Evolutionary conservation across 1,284 basidiomycete genomes (phyloP), one percentile per base, ranked within the genome.

Genomic region (Tausonia pullulans): DNA sequence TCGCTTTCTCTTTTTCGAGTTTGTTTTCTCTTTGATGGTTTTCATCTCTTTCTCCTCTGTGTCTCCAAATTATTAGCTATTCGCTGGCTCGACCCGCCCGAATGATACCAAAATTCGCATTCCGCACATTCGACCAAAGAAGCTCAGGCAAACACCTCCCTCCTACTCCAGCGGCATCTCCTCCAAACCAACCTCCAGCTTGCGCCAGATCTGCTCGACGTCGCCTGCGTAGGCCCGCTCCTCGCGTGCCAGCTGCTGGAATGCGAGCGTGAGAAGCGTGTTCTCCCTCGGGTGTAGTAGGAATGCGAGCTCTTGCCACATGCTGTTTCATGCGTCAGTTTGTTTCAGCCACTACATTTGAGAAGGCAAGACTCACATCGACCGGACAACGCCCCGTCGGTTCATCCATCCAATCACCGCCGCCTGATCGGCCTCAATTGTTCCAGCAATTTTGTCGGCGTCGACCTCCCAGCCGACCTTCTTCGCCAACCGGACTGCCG

Each of bases 241-340:
- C 65, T 88, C 87, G 56, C 80, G 78, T 2, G 84, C 84, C 74
- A 90, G 88, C 0, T 78, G 77, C 71, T 88, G 84, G 67, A 86
- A 84, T 1, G 86, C 78, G 63, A 86, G 79, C 0, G 87, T 87
- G n/a, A 91, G 75, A 46, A 92, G 80, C 0, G 87, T 81, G 68
- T 90, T 89, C 77, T 94, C 90, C 53, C 87, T 79, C 71, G 92
- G 91, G 74, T 94, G 90, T 60, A 92, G 77, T 43, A 94, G 85
- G 3, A 92, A 87, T 11, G 88, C 83, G 13, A 94, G 79, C 74
- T 95, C 91, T 70, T 93, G 88, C 90, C 91, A 95, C 82, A 94
- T 83, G 69, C 91, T 89, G 65, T 87, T 63, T 86, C 81, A 2
- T 83, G 80, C 6, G 81, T 80, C 68, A 93, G 90, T 0, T 67